phyloP scores from a whole-genome alignment of 2,329 filamentous ascomycete genomes.

The Domatiomyces catenatus region DNA sequence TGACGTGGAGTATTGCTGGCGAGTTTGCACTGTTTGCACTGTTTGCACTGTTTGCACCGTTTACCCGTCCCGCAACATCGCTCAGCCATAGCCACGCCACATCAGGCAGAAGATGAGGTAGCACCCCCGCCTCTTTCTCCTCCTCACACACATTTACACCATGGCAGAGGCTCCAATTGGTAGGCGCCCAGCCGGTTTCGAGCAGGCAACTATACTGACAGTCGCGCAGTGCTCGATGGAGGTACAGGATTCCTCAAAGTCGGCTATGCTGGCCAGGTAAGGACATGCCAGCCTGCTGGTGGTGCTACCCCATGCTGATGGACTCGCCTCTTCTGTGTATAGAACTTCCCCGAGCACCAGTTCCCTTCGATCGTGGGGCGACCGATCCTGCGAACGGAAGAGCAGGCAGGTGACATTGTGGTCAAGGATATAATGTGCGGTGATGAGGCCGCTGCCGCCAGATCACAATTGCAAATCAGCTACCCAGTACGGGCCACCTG shows the following conservation, averaged over 20 bases:
- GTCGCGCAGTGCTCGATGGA: conserved; percentile 77
- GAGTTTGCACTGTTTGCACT: background rate
- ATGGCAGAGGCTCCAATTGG: conserved; percentile 38
- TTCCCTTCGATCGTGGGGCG: conserved; percentile 96
- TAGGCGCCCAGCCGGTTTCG: conserved; percentile 17
- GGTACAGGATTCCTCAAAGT: conserved; percentile 99
- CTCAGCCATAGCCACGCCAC: background rate
- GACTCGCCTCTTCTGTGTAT: conserved; percentile 7
- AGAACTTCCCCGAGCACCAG: conserved; percentile 99
- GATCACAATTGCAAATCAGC: conserved; percentile 95
- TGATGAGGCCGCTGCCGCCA: conserved; percentile 87
- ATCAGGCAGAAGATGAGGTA: background rate
- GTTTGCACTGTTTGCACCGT: background rate
- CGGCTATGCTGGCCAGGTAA: conserved; percentile 82
- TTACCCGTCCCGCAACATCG: background rate
- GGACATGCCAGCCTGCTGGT: conserved; percentile 13
- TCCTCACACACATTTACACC: conserved; percentile 8
- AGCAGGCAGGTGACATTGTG: conserved; percentile 56
- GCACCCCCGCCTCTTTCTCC: background rate
- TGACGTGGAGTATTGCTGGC: too few species aligned
- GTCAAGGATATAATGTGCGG: conserved; percentile 99
- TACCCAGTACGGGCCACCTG: conserved; percentile 52
- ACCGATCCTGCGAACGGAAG: conserved; percentile 92
- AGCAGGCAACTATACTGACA: conserved; percentile 19
- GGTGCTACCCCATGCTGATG: background rate